Percentiles rank a stretch among this genome's conserved stretches.
Conservation (phyloP, 192 early-diverging fungal genomes). For the Coemansia sp. region DNA sequence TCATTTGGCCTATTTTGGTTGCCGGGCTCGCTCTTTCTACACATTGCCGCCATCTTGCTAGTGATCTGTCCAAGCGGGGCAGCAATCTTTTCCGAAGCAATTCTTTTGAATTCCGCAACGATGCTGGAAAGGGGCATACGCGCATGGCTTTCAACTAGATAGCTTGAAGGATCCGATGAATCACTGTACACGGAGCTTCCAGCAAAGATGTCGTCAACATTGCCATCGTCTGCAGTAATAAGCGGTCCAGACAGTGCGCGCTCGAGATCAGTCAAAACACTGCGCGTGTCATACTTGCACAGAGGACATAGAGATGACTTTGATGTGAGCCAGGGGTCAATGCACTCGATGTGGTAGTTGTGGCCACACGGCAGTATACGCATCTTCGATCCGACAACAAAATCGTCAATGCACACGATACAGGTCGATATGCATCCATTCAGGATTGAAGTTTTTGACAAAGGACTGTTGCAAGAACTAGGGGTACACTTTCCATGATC, state of each 20-base stretch:
- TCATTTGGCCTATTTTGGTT: background rate
- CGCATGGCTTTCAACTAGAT: constrained; percentile 35
- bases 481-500: background rate
- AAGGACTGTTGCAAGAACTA: background rate
- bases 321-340: constrained; percentile 58
- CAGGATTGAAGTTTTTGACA: constrained; percentile 2
- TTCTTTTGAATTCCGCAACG: background rate
- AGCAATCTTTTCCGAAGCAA: constrained; percentile 4
- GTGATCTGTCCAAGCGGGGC: constrained; percentile 2
- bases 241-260: constrained; percentile 32
- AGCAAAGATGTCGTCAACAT: constrained; percentile 21
- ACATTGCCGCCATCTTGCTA: background rate
- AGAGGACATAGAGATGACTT: constrained; percentile 56
- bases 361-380: constrained; percentile 57
- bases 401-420: constrained; percentile 57
- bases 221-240: constrained; percentile 11
- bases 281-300: constrained; percentile 56
- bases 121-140: constrained; percentile 19
- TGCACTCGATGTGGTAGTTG: constrained; percentile 59
- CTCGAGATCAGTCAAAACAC: constrained; percentile 49
- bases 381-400: constrained; percentile 49
- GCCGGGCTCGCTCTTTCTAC: background rate
- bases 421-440: constrained; percentile 52
- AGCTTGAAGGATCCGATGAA: constrained; percentile 42
- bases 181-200: constrained; percentile 10